These are phyloP conservation scores for Alternaria longipes DNA, from an alignment of 2,329 filamentous ascomycete species.

Conservation along the genomic window DNA sequence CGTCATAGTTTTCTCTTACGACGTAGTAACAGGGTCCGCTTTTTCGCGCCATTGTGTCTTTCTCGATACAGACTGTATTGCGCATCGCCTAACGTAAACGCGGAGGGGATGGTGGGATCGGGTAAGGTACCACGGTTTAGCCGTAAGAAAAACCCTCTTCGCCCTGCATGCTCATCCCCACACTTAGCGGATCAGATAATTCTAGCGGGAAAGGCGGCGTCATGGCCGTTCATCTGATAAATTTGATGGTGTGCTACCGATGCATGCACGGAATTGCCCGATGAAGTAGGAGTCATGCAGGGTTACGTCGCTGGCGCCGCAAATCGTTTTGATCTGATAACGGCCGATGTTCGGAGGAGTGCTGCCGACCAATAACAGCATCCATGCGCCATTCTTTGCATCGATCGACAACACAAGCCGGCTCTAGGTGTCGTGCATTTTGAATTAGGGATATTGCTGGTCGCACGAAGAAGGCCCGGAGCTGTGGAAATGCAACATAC, in stretches of 20 bases:
- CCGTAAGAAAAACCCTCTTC: constrained; percentile 27
- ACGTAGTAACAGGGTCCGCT: constrained; percentile 15
- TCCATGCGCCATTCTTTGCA: constrained; percentile 1
- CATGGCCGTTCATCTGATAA: constrained; percentile 47
- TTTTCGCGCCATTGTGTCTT: constrained; percentile 1
- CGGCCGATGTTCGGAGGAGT: constrained; percentile 38
- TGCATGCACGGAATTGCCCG: constrained; percentile 32
- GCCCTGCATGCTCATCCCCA: constrained; percentile 22
- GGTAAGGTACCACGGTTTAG: constrained; percentile 32
- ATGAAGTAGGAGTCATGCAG: constrained; percentile 31
- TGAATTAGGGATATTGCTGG: constrained; percentile 12
- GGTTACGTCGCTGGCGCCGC: constrained; percentile 33
- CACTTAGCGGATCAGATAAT: constrained; percentile 45
- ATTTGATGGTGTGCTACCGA: constrained; percentile 18
- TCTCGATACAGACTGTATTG: constrained; percentile 7
- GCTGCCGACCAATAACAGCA: constrained; percentile 6
- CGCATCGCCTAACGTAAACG: constrained; percentile 30
- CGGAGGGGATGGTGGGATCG: constrained; percentile 5
- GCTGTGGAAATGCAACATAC: constrained; percentile 10
- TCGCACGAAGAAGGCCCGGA: constrained; percentile 17
- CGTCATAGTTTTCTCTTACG: constrained; percentile 29
- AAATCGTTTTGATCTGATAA: constrained; percentile 43
- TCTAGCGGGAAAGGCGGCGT: constrained; percentile 24
- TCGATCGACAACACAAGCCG: constrained; percentile 10
- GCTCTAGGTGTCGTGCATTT: constrained; percentile 16